phyloP scores from a whole-genome alignment of 768 basidiomycete species.

The Collybia sp. region DNA sequence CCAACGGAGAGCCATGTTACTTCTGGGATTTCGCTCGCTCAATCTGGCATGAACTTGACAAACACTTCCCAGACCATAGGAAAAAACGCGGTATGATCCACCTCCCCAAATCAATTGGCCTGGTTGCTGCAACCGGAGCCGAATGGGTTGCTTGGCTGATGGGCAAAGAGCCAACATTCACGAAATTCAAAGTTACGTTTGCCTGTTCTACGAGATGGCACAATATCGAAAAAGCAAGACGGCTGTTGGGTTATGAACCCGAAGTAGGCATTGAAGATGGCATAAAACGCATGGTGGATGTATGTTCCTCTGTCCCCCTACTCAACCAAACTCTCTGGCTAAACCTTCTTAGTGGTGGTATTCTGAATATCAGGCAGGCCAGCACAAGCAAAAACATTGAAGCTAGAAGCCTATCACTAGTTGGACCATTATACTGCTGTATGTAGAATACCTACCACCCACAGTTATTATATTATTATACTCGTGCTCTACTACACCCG shows the following conservation, averaged over 20 bases:
- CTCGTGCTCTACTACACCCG: neutral
- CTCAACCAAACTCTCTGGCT: neutral
- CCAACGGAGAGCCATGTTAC: conserved; percentile 92
- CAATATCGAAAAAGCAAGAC: conserved; percentile 90
- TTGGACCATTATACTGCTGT: no score
- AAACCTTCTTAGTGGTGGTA: conserved; percentile 39
- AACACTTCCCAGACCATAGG: conserved; percentile 52
- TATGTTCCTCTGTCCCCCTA: conserved; percentile 25
- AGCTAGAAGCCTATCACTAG: no score
- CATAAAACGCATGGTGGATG: conserved; percentile 71
- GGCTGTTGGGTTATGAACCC: conserved; percentile 92
- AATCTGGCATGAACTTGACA: conserved; percentile 72
- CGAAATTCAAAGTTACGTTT: conserved; percentile 77
- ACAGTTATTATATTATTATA: conserved; percentile 1
- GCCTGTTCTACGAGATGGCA: conserved; percentile 80
- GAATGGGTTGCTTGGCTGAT: conserved; percentile 72
- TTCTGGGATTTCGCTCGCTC: conserved; percentile 92
- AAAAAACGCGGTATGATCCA: conserved; percentile 30
- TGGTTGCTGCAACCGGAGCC: conserved; percentile 63
- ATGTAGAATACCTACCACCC: neutral
- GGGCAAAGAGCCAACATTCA: conserved; percentile 83
- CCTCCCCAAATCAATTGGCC: conserved; percentile 61
- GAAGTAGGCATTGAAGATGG: conserved; percentile 87
- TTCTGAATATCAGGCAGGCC: conserved; percentile 32
- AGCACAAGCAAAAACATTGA: conserved; percentile 34